phyloP scores from a whole-genome alignment of 768 basidiomycete species.

The Boletus edulis region DNA sequence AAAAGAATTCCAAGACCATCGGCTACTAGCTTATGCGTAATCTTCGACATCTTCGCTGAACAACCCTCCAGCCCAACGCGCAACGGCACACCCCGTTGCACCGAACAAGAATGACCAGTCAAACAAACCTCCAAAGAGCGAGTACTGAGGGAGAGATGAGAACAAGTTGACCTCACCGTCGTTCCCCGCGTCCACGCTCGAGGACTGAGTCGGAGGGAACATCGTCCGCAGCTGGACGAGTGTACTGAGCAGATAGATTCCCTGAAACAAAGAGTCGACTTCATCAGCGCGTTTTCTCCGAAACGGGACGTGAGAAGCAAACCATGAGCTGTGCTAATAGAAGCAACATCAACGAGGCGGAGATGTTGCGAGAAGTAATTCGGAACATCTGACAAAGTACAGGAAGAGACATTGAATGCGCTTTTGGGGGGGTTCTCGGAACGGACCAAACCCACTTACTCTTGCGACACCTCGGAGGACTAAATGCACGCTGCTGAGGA shows the following conservation, averaged over 20 bases:
- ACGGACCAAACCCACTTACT: constrained; percentile 32
- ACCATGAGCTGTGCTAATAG: constrained; percentile 85
- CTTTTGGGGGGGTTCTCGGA: background rate
- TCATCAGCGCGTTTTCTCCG: background rate
- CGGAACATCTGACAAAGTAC: constrained; percentile 46
- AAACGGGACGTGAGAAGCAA: constrained; percentile 15
- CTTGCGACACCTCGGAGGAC: constrained; percentile 68
- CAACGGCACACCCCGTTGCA: constrained; percentile 44
- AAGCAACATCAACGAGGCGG: constrained; percentile 74
- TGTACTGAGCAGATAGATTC: constrained; percentile 80
- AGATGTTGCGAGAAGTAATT: constrained; percentile 65
- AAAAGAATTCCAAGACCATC: background rate
- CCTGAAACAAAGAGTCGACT: constrained; percentile 40
- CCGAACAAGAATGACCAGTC: constrained; percentile 69
- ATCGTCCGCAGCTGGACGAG: constrained; percentile 79
- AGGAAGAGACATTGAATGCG: background rate
- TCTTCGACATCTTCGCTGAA: constrained; percentile 20
- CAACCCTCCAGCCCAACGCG: constrained; percentile 53
- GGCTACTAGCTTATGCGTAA: background rate
- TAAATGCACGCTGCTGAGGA: constrained; percentile 66
- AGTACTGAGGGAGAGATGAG: constrained; percentile 67
- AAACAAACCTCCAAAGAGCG: constrained; percentile 71
- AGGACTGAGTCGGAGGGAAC: constrained; percentile 57
- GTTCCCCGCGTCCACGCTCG: constrained; percentile 4
- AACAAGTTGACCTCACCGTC: constrained; percentile 51